These are phyloP conservation scores for Whalleya microplaca DNA, from an alignment of 2,329 filamentous ascomycete genomes.

Conservation along the genomic window DNA sequence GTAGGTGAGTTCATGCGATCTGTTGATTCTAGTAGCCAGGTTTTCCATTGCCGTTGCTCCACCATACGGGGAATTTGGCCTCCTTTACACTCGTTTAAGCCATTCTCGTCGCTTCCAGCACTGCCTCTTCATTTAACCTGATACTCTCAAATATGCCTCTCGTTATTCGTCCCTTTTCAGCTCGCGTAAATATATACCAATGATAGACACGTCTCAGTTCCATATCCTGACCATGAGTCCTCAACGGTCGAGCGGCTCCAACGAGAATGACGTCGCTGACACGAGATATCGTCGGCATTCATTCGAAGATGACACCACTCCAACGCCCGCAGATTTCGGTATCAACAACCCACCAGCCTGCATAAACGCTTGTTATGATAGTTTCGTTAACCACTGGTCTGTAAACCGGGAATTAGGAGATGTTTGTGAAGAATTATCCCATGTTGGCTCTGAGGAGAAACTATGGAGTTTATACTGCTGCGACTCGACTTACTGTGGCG, in stretches of 20 bases:
- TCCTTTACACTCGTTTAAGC: conserved; percentile 31
- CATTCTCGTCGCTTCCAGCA: conserved; percentile 14
- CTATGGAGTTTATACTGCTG: conserved; percentile 57
- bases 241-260: not conserved
- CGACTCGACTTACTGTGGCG: conserved; percentile 54
- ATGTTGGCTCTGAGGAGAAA: conserved; percentile 29
- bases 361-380: conserved; percentile 28
- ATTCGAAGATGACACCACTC: not conserved
- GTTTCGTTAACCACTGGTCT: conserved; percentile 22
- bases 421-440: conserved; percentile 30
- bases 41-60: conserved; percentile 18
- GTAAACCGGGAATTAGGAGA: conserved; percentile 20
- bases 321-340: conserved; percentile 18
- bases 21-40: conserved; percentile 15
- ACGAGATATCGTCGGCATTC: not conserved
- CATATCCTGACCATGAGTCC: conserved; percentile 21
- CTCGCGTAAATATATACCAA: conserved; percentile 23
- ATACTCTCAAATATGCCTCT: conserved; percentile 30
- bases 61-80: conserved; percentile 20
- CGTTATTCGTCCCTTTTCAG: conserved; percentile 19
- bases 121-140: conserved; percentile 2
- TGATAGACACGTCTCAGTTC: conserved; percentile 19
- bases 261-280: not conserved
- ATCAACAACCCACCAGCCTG: conserved; percentile 27
- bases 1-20: conserved; percentile 18